A percentile compares a stretch with the other conserved stretches of the same genome.
Evolutionary conservation across 225 moss, liverwort and hornwort genomes (phyloP).

Genomic region (Antitrichia curtipendula): DNA sequence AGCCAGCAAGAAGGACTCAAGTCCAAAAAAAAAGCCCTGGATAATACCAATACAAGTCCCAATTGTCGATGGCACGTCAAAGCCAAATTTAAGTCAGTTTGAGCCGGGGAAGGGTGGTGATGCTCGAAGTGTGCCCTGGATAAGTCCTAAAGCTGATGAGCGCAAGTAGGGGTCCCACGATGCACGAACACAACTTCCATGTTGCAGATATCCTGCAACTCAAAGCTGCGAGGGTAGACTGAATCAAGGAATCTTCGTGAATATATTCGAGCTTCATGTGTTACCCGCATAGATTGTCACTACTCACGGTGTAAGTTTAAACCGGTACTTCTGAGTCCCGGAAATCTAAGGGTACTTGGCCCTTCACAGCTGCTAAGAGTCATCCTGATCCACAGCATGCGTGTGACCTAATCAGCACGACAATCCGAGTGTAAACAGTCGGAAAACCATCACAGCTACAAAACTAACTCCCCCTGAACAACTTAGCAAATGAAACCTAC

Average conservation of each 20-base stretch:
- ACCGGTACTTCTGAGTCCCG: not conserved
- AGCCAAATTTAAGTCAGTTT: not conserved
- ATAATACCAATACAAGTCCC: not conserved
- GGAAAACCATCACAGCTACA: not conserved
- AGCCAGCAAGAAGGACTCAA: no score
- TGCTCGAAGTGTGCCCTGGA: not conserved
- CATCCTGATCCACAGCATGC: not conserved
- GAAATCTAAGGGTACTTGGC: not conserved
- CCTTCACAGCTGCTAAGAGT: not conserved
- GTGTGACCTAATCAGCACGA: not conserved
- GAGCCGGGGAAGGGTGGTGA: not conserved
- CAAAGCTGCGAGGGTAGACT: not conserved
- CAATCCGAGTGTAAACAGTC: not conserved
- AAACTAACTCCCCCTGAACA: not conserved
- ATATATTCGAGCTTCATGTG: not conserved
- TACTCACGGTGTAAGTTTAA: not conserved
- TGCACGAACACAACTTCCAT: not conserved
- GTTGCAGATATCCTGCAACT: not conserved
- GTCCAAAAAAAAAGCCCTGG: no score
- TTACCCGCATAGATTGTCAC: not conserved
- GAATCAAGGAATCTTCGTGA: not conserved
- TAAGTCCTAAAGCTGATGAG: not conserved
- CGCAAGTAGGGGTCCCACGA: not conserved
- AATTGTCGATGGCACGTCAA: not conserved
- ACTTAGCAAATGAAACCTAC: not conserved